A percentile compares a stretch with the other conserved stretches of the same genome.
Conservation (phyloP, 176 grass and related monocot species). For the Zoysia pacifica region DNA sequence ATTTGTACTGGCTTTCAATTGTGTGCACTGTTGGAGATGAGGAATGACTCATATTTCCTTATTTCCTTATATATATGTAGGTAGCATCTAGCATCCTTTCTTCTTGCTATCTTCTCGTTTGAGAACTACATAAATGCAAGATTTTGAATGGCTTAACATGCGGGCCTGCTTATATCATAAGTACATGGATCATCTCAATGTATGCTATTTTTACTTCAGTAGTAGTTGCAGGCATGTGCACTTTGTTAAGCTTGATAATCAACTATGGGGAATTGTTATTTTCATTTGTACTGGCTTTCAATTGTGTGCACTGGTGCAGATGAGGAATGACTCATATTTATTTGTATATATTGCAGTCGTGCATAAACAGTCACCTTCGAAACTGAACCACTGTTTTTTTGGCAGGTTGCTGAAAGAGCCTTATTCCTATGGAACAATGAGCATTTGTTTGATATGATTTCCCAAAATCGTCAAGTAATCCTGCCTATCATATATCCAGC, state of each 20-base stretch:
- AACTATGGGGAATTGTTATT: conserved; percentile 18
- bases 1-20: background rate
- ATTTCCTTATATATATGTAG: background rate
- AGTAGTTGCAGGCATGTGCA: background rate
- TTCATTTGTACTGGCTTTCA: background rate
- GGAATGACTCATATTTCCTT: conserved; percentile 15
- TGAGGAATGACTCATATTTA: conserved; percentile 14
- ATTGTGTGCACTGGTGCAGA: background rate
- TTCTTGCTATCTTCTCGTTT: background rate
- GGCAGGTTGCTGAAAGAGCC: conserved; percentile 95
- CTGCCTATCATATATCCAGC: conserved; percentile 81
- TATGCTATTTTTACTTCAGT: background rate
- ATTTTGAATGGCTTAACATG: background rate
- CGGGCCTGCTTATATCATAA: too few species aligned
- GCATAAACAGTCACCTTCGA: conserved; percentile 1
- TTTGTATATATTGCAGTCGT: background rate
- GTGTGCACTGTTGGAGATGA: background rate
- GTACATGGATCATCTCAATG: too few species aligned
- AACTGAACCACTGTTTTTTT: conserved; percentile 25
- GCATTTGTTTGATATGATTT: conserved; percentile 80
- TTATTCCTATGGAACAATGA: conserved; percentile 98
- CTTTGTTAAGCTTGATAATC: conserved; percentile 26
- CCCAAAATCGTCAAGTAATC: conserved; percentile 87
- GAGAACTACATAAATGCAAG: conserved; percentile 25
- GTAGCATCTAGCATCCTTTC: background rate